phyloP scores from a whole-genome alignment of 306 rosid species.

The Lotus japonicus region DNA sequence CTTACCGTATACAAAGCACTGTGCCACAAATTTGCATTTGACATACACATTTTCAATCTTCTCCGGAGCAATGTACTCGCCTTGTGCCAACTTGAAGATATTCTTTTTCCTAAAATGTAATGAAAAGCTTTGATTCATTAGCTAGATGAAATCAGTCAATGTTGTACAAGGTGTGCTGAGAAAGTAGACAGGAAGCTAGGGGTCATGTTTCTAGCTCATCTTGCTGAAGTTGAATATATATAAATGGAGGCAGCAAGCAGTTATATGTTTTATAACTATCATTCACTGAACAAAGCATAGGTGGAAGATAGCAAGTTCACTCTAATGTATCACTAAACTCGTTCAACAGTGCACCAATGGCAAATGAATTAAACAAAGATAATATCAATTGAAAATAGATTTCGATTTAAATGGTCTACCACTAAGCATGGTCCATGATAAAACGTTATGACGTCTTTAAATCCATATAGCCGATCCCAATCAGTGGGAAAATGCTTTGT shows the following conservation, averaged over 20 bases:
- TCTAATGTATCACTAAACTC: not conserved
- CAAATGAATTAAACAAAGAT: not conserved
- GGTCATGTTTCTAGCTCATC: not conserved
- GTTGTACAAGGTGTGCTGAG: not conserved
- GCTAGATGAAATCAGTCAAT: not conserved
- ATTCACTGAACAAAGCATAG: conserved; percentile 10
- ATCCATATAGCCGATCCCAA: too few relatives aligned
- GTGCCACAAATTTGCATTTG: conserved; percentile 81
- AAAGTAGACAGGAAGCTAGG: not conserved
- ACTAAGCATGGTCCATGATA: too few relatives aligned
- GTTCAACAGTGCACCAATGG: conserved; percentile 2
- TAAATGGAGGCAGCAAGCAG: conserved; percentile 12
- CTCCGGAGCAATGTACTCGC: conserved; percentile 99
- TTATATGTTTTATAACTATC: not conserved
- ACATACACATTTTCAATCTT: conserved; percentile 91
- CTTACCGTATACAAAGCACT: conserved; percentile 90
- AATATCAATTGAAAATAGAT: not conserved
- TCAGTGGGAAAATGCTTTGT: too few relatives aligned
- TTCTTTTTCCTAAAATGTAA: conserved; percentile 76
- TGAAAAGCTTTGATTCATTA: conserved; percentile 10
- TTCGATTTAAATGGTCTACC: too few relatives aligned
- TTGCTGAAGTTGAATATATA: not conserved
- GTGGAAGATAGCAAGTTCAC: not conserved
- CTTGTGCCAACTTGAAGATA: conserved; percentile 99
- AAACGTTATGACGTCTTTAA: too few relatives aligned